Conservation (phyloP, 352 stramenopile species). For the Aphanomyces stellatus region DNA sequence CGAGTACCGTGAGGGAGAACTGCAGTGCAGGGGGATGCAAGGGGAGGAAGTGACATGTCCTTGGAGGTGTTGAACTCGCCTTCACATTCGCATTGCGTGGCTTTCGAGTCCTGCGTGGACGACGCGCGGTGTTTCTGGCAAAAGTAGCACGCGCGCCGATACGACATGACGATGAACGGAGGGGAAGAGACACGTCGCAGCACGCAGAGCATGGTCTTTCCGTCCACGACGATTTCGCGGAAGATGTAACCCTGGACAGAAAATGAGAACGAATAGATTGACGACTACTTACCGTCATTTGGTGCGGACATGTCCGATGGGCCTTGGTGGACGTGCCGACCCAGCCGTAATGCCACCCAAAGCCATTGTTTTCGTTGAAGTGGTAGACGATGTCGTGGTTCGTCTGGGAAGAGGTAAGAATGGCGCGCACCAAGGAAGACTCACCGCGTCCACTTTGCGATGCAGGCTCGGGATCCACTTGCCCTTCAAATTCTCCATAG, state of each 20-base stretch:
- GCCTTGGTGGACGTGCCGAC: constrained; percentile 20
- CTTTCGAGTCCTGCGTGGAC: background rate
- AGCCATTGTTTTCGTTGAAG: constrained; percentile 6
- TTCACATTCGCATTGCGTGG: constrained; percentile 5
- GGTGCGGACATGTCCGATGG: constrained; percentile 10
- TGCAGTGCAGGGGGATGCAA: too few species aligned
- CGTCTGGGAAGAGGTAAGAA: background rate
- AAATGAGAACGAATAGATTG: background rate
- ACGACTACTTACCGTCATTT: too few species aligned
- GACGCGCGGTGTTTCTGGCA: constrained; percentile 13
- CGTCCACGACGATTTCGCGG: background rate
- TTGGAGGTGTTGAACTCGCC: constrained; percentile 13
- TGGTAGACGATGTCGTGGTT: background rate
- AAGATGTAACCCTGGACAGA: constrained; percentile 8
- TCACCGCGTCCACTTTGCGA: background rate
- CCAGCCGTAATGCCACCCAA: constrained; percentile 20
- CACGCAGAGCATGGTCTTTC: background rate
- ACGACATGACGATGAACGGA: constrained; percentile 19
- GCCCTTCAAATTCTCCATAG: constrained; percentile 2
- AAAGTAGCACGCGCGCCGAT: constrained; percentile 12
- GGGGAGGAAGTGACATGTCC: background rate
- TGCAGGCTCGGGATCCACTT: constrained; percentile 11
- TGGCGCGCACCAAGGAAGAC: constrained; percentile 4
- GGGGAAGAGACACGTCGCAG: background rate
- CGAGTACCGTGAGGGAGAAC: too few species aligned